Conservation (phyloP, 345 rosid species). For the Sonneratia alba region DNA sequence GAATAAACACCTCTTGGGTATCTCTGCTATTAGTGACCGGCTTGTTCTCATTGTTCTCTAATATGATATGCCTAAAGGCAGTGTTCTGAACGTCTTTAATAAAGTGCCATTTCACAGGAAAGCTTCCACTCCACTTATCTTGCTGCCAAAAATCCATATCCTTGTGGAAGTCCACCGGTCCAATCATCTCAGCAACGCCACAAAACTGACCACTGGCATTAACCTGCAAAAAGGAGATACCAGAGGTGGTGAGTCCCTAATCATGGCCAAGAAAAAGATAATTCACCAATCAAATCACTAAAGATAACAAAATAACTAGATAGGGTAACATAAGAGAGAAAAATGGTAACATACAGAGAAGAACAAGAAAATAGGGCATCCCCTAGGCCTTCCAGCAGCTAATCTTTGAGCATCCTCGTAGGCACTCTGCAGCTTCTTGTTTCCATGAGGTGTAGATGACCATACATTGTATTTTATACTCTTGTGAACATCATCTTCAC, state of each 20-base stretch:
- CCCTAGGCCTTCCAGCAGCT: constrained; percentile 34
- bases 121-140: constrained; percentile 97
- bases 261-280: too few species aligned
- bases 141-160: constrained; percentile 99
- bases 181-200: constrained; percentile 94
- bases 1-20: constrained; percentile 84
- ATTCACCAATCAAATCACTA: neutral
- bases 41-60: too few species aligned
- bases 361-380: constrained; percentile 73
- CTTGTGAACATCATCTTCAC: constrained; percentile 98
- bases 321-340: neutral
- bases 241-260: neutral
- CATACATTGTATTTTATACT: constrained; percentile 90
- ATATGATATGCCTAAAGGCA: constrained; percentile 66
- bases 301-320: neutral
- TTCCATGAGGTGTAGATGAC: constrained; percentile 94
- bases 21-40: constrained; percentile 99
- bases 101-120: constrained; percentile 89
- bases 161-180: constrained; percentile 65
- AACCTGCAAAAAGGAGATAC: constrained; percentile 40
- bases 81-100: constrained; percentile 78
- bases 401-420: constrained; percentile 67
- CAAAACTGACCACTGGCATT: constrained; percentile 97
- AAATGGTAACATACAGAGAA: constrained; percentile 59
- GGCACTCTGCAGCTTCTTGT: constrained; percentile 78